Evolutionary conservation across 78 protist species (phyloP), one percentile per base, ranked within the genome.

Genomic region (Polysphondylium violaceum): DNA sequence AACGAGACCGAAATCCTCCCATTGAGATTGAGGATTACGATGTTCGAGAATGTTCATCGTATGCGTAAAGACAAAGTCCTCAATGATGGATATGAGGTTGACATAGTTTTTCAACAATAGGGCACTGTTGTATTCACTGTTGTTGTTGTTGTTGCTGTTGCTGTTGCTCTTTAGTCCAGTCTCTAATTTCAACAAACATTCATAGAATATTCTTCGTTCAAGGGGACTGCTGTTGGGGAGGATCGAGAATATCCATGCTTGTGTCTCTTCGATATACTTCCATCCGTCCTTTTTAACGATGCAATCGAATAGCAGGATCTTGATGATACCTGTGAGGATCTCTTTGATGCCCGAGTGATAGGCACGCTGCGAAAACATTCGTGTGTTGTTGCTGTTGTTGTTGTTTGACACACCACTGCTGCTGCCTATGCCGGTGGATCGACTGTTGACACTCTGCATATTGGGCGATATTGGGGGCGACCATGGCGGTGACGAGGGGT

Each of bases 1-100:
- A 16, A 83, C 91, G 23, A 83, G 36, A 23, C 91, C 79, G 43
- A 83, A 83, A 25, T 83, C 91, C 33, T 83, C 91, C 91, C 91
- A 83, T 69, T 83, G 91, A n/a, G 79, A 83, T 58, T 83, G 91
- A 31, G 53, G 51, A 33, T 83, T 83, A 19, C 91, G 40, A 59
- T 83, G 91, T 44, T 77, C 43, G 27, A 83, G 43, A 0, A 83
- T 83, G 33, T 83, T 83, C 68, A 83, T 83, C 0, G 79, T 56
- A 33, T 83, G 91, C 29, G 91, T 69, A 55, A 69, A 83, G 31
- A 83, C 79, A 27, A 83, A 83, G 40, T 83, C 91, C 16, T 83
- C 91, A 29, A 83, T 83, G 16, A 83, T 83, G 5, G 91, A 83
- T 69, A 83, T 74, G 0, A 83, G 29, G 58, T 83, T 83, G 0